Evolutionary conservation across 2,329 filamentous ascomycete genomes (phyloP), one percentile per base, ranked within the genome.

Genomic region (Beauveria sp.): DNA sequence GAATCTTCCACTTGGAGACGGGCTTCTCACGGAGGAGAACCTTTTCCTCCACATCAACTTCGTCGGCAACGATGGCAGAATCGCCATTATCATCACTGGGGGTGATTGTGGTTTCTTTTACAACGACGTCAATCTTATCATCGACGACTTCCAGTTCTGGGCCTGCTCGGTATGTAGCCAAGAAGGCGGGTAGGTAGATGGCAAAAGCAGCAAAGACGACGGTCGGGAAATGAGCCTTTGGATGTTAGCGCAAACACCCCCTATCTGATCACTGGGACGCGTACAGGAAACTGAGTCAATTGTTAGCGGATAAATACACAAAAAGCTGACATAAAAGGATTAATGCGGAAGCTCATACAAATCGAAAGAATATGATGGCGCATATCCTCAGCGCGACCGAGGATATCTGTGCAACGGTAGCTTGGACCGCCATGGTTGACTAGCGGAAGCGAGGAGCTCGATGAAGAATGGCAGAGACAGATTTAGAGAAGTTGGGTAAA

Each of bases 181-280:
- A 71, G 72, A 88, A 90, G 0, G 86, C 78, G 0, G 86, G 81
- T 0, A 87, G 70, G 66, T 90, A 91, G 62, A 91, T 73, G 26
- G 83, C 85, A 63, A 88, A 86, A 2, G 88, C 75, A 0, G 87
- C 80, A 61, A 85, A 85, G 3, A 86, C 76, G 43, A 83, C 67
- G 34, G 86, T 86, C 63, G 79, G 71, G 63, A 77, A 72, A 65
- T 73, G 72, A 60, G 73, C 74, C 73, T 75, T 66, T 58, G 47
- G 42, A 49, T 45, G 58, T 67, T 62, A 63, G 63, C 50, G 38
- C 34, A 58, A 58, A 28, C 18, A 2, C 20, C 43, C 49, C 43
- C 42, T 40, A 34, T 42, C 30, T 12, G n/a, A 18, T n/a, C 20
- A 45, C 40, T 28, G 40, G 16, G 42, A 34, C n/a, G 40, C 73